Evolutionary conservation across 208 protist genomes (phyloP).

Genomic region (Strigomonas oncopelti): DNA sequence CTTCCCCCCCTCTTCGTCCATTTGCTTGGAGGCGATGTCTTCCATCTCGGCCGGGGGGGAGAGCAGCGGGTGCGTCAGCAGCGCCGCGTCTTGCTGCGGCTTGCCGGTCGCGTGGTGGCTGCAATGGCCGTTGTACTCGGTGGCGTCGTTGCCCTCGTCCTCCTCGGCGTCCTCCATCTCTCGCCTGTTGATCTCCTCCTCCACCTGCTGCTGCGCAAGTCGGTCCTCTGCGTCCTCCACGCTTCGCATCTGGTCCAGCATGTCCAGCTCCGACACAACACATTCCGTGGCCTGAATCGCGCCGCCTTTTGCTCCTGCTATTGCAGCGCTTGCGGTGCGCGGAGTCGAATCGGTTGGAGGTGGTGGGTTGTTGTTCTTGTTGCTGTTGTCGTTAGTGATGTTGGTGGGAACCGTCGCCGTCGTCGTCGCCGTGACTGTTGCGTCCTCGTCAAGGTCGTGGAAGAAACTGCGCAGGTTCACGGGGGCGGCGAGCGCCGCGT

Average conservation of each 20-base stretch:
- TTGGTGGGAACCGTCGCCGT: neutral
- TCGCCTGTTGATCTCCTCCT: constrained; percentile 56
- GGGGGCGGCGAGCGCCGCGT: constrained; percentile 61
- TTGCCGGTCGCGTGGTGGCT: neutral
- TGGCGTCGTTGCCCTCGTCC: constrained; percentile 26
- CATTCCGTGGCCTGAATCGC: neutral
- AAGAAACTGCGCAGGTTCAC: constrained; percentile 84
- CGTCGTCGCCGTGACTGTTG: constrained; percentile 30
- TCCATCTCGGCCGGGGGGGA: neutral
- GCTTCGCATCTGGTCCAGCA: constrained; percentile 57
- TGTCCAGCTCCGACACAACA: constrained; percentile 20
- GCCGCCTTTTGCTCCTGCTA: neutral
- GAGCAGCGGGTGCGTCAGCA: neutral
- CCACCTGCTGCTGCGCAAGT: constrained; percentile 43
- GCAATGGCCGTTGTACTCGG: neutral
- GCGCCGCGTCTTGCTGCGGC: neutral
- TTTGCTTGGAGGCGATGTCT: neutral
- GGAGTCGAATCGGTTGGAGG: too few species aligned
- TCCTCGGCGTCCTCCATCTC: constrained; percentile 49
- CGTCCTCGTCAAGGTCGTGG: constrained; percentile 84
- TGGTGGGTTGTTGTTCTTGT: neutral
- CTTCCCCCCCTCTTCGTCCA: constrained; percentile 6
- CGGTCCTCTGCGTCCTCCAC: constrained; percentile 84
- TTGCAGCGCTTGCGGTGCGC: too few species aligned
- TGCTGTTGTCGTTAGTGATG: neutral